Percentiles rank a stretch among this genome's conserved stretches.
Evolutionary conservation across 1,284 basidiomycete species (phyloP).

Genomic region (Boletus semigastroideus): DNA sequence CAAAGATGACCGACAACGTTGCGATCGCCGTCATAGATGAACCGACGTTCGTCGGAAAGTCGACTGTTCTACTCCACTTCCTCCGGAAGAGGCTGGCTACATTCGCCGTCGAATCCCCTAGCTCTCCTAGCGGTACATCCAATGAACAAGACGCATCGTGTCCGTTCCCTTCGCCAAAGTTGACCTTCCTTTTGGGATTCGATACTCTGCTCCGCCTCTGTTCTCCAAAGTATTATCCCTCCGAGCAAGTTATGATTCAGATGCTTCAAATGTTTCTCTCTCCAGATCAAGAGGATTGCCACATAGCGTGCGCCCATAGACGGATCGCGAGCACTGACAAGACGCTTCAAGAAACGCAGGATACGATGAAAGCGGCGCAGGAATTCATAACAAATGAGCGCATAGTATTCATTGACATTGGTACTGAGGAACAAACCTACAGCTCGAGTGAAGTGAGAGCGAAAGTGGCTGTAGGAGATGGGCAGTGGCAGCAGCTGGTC

Average conservation of each 20-base stretch:
- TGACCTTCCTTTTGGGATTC: conserved; percentile 78
- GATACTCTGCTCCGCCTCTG: conserved; percentile 91
- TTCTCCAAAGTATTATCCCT: conserved; percentile 75
- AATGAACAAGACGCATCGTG: conserved; percentile 11
- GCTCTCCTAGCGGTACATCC: not conserved
- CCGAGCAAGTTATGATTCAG: conserved; percentile 50
- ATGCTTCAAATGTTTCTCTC: conserved; percentile 66
- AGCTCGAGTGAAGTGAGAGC: conserved; percentile 77
- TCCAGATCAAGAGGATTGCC: conserved; percentile 56
- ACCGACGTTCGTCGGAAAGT: conserved; percentile 89
- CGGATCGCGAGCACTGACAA: conserved; percentile 16
- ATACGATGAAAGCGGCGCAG: conserved; percentile 35
- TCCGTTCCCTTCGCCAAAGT: conserved; percentile 35
- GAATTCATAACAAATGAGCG: conserved; percentile 54
- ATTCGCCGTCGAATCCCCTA: conserved; percentile 9
- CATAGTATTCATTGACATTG: conserved; percentile 62
- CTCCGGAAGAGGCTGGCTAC: conserved; percentile 41
- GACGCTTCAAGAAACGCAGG: conserved; percentile 31
- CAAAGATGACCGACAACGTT: conserved; percentile 44
- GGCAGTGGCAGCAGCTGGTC: conserved; percentile 42
- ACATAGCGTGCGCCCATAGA: conserved; percentile 72
- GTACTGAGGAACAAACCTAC: conserved; percentile 52
- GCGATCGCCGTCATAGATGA: conserved; percentile 85
- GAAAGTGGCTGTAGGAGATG: conserved; percentile 40
- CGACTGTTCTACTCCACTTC: conserved; percentile 56